Evolutionary conservation across 164 flowering plant genomes (phyloP).

Genomic region (Platanus orientalis): DNA sequence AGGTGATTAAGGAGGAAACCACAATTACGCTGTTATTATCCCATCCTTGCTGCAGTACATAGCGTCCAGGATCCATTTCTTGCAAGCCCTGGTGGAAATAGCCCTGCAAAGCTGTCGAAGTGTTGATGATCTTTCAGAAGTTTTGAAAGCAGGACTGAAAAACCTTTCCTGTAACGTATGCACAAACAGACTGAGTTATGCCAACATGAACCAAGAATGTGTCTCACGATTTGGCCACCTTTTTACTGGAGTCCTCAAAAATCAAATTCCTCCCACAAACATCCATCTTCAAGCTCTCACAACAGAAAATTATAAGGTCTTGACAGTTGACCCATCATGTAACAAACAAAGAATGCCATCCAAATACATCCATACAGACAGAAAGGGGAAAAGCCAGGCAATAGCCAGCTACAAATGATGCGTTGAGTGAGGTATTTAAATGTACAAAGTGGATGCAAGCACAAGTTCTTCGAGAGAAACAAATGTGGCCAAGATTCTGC

Average conservation of each 20-base stretch:
- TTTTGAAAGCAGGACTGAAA: slow-evolving; percentile 45
- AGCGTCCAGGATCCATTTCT: slow-evolving; percentile 95
- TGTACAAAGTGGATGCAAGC: too few relatives aligned
- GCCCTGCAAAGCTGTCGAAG: slow-evolving; percentile 47
- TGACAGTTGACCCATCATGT: slow-evolving; percentile 6
- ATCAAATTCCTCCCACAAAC: slow-evolving; percentile 36
- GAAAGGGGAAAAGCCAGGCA: neutral
- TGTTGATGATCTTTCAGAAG: slow-evolving; percentile 41
- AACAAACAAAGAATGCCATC: slow-evolving; percentile 6
- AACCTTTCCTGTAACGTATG: slow-evolving; percentile 88
- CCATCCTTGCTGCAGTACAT: slow-evolving; percentile 98
- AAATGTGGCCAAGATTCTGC: too few relatives aligned
- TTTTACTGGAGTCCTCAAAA: slow-evolving; percentile 43
- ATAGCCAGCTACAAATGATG: too few relatives aligned
- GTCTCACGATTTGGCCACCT: slow-evolving; percentile 50
- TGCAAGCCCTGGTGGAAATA: slow-evolving; percentile 23
- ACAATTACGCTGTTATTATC: slow-evolving; percentile 99
- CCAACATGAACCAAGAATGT: slow-evolving; percentile 45
- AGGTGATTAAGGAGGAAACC: slow-evolving; percentile 95
- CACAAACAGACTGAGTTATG: slow-evolving; percentile 73
- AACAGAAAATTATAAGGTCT: slow-evolving; percentile 15
- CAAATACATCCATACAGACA: neutral
- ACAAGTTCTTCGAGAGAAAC: too few relatives aligned
- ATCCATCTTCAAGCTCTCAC: slow-evolving; percentile 28
- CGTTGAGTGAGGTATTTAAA: too few relatives aligned